These are phyloP conservation scores for Tetrahymena malaccensis DNA, from an alignment of 73 alveolate species.

Conservation along the genomic window DNA sequence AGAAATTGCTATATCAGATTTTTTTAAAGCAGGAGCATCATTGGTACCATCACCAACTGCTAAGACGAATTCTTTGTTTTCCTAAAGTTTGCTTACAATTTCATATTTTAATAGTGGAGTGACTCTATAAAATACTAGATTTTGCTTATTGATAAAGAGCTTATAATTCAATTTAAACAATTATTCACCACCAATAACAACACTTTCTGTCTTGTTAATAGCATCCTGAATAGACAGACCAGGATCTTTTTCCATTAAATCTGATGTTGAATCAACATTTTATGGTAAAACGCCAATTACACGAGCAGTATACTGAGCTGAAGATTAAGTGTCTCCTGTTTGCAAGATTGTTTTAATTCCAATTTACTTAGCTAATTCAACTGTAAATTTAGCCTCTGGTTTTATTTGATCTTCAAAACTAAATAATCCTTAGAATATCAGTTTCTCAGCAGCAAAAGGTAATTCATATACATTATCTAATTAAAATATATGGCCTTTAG, in stretches of 20 bases:
- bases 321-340: conserved; percentile 43
- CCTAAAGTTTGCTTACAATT: conserved; percentile 36
- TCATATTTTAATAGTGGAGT: conserved; percentile 47
- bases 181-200: background rate
- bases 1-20: conserved; percentile 85
- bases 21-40: conserved; percentile 84
- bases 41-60: conserved; percentile 95
- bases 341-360: conserved; percentile 41
- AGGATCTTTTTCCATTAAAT: background rate
- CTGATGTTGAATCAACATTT: background rate
- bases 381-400: conserved; percentile 41
- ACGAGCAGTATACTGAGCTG: conserved; percentile 4
- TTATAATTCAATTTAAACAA: background rate
- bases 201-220: background rate
- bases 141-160: conserved; percentile 30
- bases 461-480: background rate
- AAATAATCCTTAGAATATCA: conserved; percentile 42
- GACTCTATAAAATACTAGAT: conserved; percentile 48
- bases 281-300: background rate
- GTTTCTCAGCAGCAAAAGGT: background rate
- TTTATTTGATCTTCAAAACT: conserved; percentile 43
- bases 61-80: conserved; percentile 59
- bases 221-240: background rate
- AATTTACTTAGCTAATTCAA: conserved; percentile 35
- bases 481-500: background rate